Evolutionary conservation across 768 basidiomycete genomes (phyloP), one percentile per base, ranked within the genome.

Genomic region (Rhizopogon vulgaris): DNA sequence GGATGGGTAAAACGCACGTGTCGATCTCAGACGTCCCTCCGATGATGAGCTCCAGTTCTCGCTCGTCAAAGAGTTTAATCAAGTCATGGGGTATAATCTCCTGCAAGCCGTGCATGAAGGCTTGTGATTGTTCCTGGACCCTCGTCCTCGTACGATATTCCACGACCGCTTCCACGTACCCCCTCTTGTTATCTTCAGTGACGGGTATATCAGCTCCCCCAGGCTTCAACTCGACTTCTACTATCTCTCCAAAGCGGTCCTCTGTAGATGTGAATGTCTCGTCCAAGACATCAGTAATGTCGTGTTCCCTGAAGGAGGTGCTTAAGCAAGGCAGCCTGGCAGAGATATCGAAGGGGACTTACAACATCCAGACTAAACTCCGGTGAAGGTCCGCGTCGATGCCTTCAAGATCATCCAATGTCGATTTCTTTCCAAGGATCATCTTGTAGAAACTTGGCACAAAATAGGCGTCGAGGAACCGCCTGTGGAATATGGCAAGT

Each of bases 11-110:
- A 22, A 72, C 81, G 48, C 62, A 85, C 80, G 90, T 89, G 64
- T 93, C 89, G 47, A 92, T 91, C 64, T 94, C 91, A 30, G 88
- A 83, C 85, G 94, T 92, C 49, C 93, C 93, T 55, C 93, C 92
- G 55, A 95, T 93, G 56, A 95, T 73, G 49, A 94, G 69, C 69
- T 93, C 91, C 4, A 94, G 72, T 60, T 95, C 93, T 51, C 89
- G 78, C 66, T 94, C 92, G 63, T 95, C 93, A 60, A 95, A 94
- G 2, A 94, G 90, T 59, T 83, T 83, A 65, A 95, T 77, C 48
- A 94, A 76, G 58, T 93, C 90, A 54, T 82, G 73, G 6, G 93
- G 90, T 57, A 94, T 81, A 47, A 94, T 75, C 60, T 94, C 93
- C 58, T 84, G 76, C 52, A 94, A 82, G 7, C 93, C 93, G 49